Conservation (phyloP, 1,139 yeast species). For the Debaryomycetaceae sp. region DNA sequence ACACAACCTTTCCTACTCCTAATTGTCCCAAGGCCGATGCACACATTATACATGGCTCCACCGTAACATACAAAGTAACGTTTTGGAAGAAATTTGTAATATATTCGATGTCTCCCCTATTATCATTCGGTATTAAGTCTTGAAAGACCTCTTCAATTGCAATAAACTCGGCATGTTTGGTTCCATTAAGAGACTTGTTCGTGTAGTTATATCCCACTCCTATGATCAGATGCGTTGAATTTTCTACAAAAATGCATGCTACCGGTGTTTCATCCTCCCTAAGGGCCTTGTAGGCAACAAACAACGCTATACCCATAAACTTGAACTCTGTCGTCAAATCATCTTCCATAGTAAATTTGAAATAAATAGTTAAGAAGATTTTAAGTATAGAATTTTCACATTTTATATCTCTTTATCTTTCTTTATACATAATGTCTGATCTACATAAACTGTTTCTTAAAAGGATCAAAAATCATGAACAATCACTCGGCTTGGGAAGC, state of each 20-base stretch:
- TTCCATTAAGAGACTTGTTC: constrained; percentile 79
- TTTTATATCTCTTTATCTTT: neutral
- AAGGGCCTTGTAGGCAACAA: constrained; percentile 41
- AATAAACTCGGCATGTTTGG: constrained; percentile 87
- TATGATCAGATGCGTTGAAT: constrained; percentile 45
- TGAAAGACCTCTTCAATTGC: constrained; percentile 60
- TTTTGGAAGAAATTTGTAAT: constrained; percentile 39
- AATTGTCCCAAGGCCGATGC: constrained; percentile 87
- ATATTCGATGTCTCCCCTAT: constrained; percentile 12
- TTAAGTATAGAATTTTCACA: neutral
- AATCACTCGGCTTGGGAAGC: constrained; percentile 31
- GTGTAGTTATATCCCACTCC: constrained; percentile 87
- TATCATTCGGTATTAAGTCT: constrained; percentile 10
- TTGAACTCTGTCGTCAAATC: constrained; percentile 29
- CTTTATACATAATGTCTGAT: constrained; percentile 34
- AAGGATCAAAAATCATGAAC: constrained; percentile 36
- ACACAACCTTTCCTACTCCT: constrained; percentile 67
- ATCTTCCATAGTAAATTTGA: constrained; percentile 1
- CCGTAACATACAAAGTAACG: constrained; percentile 79
- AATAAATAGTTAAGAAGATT: neutral
- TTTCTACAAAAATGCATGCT: constrained; percentile 63
- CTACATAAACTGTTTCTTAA: constrained; percentile 40
- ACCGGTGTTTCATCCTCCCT: constrained; percentile 67
- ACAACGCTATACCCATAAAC: constrained; percentile 37
- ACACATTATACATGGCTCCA: constrained; percentile 98